A percentile compares a stretch with the other conserved stretches of the same genome.
Conservation (phyloP, 257 asterid genomes). For the Solanum medicagineum region DNA sequence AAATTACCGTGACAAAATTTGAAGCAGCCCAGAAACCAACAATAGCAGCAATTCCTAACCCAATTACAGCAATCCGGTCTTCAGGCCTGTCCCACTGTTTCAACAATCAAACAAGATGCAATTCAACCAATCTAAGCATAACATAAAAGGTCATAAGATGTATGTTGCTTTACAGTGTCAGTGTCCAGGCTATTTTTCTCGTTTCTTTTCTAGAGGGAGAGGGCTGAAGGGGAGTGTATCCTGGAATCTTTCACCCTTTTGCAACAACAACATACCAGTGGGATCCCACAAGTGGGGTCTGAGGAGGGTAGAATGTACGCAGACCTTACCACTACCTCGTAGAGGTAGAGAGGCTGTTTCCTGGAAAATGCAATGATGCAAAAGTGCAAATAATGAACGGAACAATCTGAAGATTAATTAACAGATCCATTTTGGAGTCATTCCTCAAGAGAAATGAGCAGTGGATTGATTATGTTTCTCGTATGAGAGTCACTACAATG, state of each 20-base stretch:
- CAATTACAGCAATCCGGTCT: conserved; percentile 74
- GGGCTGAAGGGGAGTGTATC: background rate
- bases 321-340: too few relatives aligned
- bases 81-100: conserved; percentile 84
- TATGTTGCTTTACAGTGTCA: background rate
- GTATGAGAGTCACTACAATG: background rate
- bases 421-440: background rate
- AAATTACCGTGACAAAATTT: conserved; percentile 54
- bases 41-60: conserved; percentile 79
- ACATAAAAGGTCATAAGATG: background rate
- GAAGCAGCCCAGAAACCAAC: conserved; percentile 71
- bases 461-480: background rate
- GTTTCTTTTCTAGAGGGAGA: background rate
- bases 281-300: too few relatives aligned
- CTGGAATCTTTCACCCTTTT: background rate
- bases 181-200: background rate
- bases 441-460: background rate
- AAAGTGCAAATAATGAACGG: background rate
- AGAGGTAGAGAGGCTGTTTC: too few relatives aligned
- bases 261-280: too few relatives aligned
- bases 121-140: background rate
- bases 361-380: background rate
- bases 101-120: background rate
- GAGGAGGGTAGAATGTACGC: too few relatives aligned
- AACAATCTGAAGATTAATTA: background rate